Evolutionary conservation across 129 eudicot genomes (phyloP), one percentile per base, ranked within the genome.

Genomic region (Centella asiatica): DNA sequence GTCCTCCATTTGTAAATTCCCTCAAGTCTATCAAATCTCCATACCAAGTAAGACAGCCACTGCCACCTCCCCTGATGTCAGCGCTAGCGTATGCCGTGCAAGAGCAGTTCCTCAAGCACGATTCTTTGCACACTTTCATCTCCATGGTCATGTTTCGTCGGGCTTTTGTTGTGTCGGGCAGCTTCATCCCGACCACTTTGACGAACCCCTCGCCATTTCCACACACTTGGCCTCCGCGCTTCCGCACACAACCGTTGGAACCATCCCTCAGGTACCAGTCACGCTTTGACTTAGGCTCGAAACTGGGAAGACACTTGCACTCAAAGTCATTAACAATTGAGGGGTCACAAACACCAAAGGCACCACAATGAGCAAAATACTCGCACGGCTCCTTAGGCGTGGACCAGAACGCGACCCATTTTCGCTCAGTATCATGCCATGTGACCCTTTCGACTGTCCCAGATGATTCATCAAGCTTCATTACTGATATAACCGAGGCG

Each of bases 21-120:
- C 84, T 78, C 3, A 61, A 32, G 73, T 84, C 92, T n/a, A 64
- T 49, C 78, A 80, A 57, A 4, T 71, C 60, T 12, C 70, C 80
- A 40, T 71, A 40, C 81, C 83, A 75, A 0, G 63, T 65, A 27
- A 84, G 53, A 57, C 92, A 84, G 22, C 92, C 87, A 37, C 70
- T 54, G 1, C 59, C 81, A 0, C 64, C 76, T 20, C 46, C 61
- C 40, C 51, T 50, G 19, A 29, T 27, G 63, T 62, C 44, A 1
- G 66, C 74, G 10, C 46, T 52, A 0, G 76, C 28, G 49, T 64
- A 76, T 6, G 51, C 81, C 47, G n/a, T 7, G 24, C 81, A 76
- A 2, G 73, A 48, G 60, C 76, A 76, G 64, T 76, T 70, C 45
- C 48, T 65, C 65, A 76, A 58, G 53, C 80, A 76, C 62, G 26